Conservation (phyloP, 768 basidiomycete genomes). For the Mycena chlorophos region DNA sequence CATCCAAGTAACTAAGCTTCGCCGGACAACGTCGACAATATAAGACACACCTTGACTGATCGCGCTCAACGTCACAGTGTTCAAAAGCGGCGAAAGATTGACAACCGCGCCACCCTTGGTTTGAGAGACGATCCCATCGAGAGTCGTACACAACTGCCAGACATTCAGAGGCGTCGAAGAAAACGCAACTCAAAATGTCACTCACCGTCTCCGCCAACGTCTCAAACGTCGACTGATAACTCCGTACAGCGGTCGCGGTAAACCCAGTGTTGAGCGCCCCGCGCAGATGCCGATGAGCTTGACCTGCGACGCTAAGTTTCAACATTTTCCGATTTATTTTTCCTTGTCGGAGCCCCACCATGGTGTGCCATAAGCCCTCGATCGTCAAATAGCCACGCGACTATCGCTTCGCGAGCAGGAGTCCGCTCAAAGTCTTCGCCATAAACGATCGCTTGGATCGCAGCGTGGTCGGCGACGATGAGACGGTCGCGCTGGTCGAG, state of each 20-base stretch:
- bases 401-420: neutral
- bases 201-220: neutral
- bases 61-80: neutral
- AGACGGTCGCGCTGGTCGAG: neutral
- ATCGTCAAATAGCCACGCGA: neutral
- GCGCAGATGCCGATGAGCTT: neutral
- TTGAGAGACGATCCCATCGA: neutral
- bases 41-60: conserved; percentile 1
- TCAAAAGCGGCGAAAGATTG: neutral
- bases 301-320: no score
- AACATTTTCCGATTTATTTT: no score
- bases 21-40: neutral
- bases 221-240: neutral
- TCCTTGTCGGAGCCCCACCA: neutral
- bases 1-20: neutral
- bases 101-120: neutral
- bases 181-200: neutral
- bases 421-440: neutral
- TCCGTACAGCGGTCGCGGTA: neutral
- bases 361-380: neutral
- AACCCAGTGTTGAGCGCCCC: neutral
- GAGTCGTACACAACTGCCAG: neutral
- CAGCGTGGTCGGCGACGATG: neutral
- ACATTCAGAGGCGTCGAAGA: no score
- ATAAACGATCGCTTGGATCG: neutral